Conservation (phyloP, 2,329 filamentous ascomycete genomes). For the Alternaria dauci region DNA sequence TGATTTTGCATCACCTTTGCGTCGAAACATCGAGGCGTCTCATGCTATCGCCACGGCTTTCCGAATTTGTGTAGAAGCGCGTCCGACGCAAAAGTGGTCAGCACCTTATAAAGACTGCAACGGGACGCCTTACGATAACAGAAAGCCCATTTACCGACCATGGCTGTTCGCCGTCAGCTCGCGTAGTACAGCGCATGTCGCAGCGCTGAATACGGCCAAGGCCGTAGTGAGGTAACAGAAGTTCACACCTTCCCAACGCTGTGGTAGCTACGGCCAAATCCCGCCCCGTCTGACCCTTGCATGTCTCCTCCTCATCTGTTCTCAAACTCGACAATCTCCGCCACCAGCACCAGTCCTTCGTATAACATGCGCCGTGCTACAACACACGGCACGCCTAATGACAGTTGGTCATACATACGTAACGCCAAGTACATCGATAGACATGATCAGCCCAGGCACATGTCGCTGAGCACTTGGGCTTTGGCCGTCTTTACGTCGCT, state of each 20-base stretch:
- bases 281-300: slow-evolving; percentile 4
- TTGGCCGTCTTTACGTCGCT: background rate
- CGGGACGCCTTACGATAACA: background rate
- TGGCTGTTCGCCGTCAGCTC: background rate
- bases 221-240: background rate
- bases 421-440: background rate
- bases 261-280: slow-evolving; percentile 4
- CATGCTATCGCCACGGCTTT: background rate
- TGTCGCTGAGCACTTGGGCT: background rate
- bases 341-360: slow-evolving; percentile 3
- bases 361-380: background rate
- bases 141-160: background rate
- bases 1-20: background rate
- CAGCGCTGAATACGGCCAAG: background rate
- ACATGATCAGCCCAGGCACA: background rate
- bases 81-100: background rate
- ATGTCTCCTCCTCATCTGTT: slow-evolving; percentile 7
- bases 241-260: slow-evolving; percentile 8
- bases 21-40: background rate
- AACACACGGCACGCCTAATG: slow-evolving; percentile 3
- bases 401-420: background rate
- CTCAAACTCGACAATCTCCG: slow-evolving; percentile 3
- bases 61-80: background rate
- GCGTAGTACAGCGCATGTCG: background rate
- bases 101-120: background rate